Conservation (phyloP, 306 rosid species). For the Carpinus viminea region DNA sequence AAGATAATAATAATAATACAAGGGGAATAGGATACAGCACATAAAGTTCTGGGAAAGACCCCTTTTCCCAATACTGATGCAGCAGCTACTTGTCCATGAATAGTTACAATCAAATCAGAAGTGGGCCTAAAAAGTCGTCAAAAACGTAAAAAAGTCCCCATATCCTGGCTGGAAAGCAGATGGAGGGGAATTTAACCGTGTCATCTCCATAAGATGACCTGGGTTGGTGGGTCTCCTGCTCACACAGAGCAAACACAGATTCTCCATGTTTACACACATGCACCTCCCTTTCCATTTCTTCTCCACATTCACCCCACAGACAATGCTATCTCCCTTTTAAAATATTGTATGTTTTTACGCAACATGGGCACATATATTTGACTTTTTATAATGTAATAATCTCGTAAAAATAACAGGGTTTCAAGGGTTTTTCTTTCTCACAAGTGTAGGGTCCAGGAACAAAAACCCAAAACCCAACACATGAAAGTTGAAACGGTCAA, state of each 20-base stretch:
- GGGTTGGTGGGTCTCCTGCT: neutral
- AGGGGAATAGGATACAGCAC: constrained; percentile 11
- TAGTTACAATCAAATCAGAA: constrained; percentile 36
- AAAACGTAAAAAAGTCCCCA: constrained; percentile 31
- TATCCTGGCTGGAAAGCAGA: constrained; percentile 53
- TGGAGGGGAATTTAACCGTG: constrained; percentile 32
- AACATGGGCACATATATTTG: too few species aligned
- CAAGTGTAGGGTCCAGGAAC: too few species aligned
- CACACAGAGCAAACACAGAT: neutral
- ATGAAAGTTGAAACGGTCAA: neutral
- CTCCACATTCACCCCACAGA: neutral
- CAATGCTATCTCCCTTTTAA: neutral
- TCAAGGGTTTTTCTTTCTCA: too few species aligned
- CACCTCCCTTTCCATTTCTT: constrained; percentile 1
- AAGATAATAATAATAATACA: neutral
- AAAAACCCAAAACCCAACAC: too few species aligned
- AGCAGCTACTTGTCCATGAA: constrained; percentile 13
- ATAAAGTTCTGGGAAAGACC: constrained; percentile 6
- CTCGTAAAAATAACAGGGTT: too few species aligned
- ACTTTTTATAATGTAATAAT: too few species aligned
- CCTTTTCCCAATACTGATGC: constrained; percentile 20
- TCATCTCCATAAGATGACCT: constrained; percentile 23
- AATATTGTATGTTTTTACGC: too few species aligned
- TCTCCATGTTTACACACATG: constrained; percentile 28
- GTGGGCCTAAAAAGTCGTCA: constrained; percentile 33